Base-by-base conservation (phyloP, 192 early-diverging fungal species). In the Kappamyces sp. region DNA sequence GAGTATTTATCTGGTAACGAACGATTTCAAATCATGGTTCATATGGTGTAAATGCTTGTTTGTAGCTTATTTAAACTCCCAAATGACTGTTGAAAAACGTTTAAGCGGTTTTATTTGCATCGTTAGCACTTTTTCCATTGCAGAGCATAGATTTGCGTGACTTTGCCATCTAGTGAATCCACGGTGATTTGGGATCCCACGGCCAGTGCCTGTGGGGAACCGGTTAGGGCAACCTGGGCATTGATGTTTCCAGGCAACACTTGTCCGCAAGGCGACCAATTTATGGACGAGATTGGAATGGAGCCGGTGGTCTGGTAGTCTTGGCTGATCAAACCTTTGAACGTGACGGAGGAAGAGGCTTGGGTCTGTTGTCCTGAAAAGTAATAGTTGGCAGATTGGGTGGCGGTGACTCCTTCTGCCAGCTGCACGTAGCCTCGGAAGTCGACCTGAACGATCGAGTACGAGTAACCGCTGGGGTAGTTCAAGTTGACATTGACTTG, bases 241-340 rank as follows among this genome's bases (percentile, higher is more conserved):
- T 59, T 69, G 48, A 69, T 59, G 30, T 59, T 65, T 14, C 54
- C 46, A 36, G 40, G 30, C 31, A 15, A 22, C 15, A 60, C 45
- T 31, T 54, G 47, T 15, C 65, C 65, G 41, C 68, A 69, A 12
- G 59, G 38, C 22, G 51, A 61, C 61, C 68, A 67, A 15, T 45
- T 45, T 41, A 40, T 42, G 36, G 36, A 39, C 8, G 12, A 39
- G 3, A 53, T 5, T 8, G 8, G n/a, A 53, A 14, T 53, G 30
- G 51, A 39, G 3, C 4, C 6, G 42, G 40, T 47, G 30, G 65
- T 29, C 0, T 32, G 22, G 59, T 68, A 68, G 30, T 32, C n/a
- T 14, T 66, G 22, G 34, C 39, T 22, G 52, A 52, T 47, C 35
- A 58, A 42, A 15, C 60, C 65, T 6, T 15, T 12, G 29, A 69